phyloP scores from a whole-genome alignment of 176 grass and related monocot species.

The Raddia guianensis region DNA sequence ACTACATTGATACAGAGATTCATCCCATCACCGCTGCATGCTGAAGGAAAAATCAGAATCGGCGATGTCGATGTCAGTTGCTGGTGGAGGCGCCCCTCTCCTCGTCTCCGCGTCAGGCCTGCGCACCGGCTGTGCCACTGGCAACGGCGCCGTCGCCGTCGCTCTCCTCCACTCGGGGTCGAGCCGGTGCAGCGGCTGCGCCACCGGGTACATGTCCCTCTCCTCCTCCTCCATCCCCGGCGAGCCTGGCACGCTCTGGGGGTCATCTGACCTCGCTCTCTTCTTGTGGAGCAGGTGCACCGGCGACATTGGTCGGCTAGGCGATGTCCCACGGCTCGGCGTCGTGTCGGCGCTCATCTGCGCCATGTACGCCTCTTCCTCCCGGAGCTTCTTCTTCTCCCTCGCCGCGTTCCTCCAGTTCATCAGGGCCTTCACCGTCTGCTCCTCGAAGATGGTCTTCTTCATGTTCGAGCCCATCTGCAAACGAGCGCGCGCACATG shows the following conservation, averaged over 20 bases:
- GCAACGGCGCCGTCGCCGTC: constrained; percentile 33
- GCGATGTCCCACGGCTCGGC: constrained; percentile 39
- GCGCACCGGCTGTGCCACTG: background rate
- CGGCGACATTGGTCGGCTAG: constrained; percentile 35
- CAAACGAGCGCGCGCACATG: background rate
- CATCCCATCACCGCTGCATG: constrained; percentile 18
- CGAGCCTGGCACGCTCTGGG: constrained; percentile 34
- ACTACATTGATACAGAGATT: background rate
- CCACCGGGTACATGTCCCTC: constrained; percentile 41
- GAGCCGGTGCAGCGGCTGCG: constrained; percentile 26
- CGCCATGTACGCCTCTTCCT: background rate
- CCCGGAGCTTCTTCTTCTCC: constrained; percentile 54
- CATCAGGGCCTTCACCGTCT: constrained; percentile 70
- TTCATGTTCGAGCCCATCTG: constrained; percentile 99
- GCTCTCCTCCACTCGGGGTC: background rate
- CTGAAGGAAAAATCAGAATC: constrained; percentile 60
- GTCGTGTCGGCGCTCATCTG: constrained; percentile 42
- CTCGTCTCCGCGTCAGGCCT: constrained; percentile 14
- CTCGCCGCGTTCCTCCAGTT: constrained; percentile 67
- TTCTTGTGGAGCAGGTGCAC: constrained; percentile 58
- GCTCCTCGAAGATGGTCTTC: constrained; percentile 87
- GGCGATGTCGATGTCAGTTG: background rate
- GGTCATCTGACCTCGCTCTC: constrained; percentile 35
- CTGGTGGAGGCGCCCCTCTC: background rate
- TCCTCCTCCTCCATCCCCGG: constrained; percentile 20